Percentiles rank a stretch among this genome's conserved stretches.
Evolutionary conservation across 2,329 filamentous ascomycete species (phyloP).

Genomic region (Diaporthe helianthi): DNA sequence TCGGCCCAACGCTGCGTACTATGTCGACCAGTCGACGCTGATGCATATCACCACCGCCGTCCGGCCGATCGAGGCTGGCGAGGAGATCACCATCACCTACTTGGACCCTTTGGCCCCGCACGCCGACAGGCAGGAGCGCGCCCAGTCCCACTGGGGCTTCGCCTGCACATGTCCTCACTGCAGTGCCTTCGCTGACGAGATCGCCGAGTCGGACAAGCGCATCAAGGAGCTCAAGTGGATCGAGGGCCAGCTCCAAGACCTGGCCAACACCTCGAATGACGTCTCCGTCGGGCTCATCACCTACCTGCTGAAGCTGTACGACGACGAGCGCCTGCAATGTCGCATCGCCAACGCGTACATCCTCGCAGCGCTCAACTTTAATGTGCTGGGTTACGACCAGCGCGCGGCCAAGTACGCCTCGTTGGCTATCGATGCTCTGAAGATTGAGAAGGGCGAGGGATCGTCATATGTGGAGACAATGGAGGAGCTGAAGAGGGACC

Average conservation of each 20-base stretch:
- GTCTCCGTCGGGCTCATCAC: slow-evolving; percentile 42
- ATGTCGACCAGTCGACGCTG: slow-evolving; percentile 44
- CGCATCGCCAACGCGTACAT: slow-evolving; percentile 47
- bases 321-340: slow-evolving; percentile 43
- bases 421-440: slow-evolving; percentile 43
- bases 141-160: slow-evolving; percentile 46
- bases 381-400: slow-evolving; percentile 45
- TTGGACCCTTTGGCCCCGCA: slow-evolving; percentile 41
- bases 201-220: slow-evolving; percentile 43
- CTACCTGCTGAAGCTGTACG: slow-evolving; percentile 43
- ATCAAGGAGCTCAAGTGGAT: slow-evolving; percentile 42
- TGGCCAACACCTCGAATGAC: slow-evolving; percentile 33
- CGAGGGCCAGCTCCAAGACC: slow-evolving; percentile 39
- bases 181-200: slow-evolving; percentile 33
- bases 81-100: slow-evolving; percentile 49
- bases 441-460: slow-evolving; percentile 43
- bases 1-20: slow-evolving; percentile 47
- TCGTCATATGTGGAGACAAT: slow-evolving; percentile 43
- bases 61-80: slow-evolving; percentile 45
- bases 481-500: slow-evolving; percentile 43
- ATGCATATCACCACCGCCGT: slow-evolving; percentile 48
- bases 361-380: slow-evolving; percentile 48
- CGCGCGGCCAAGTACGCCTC: slow-evolving; percentile 43
- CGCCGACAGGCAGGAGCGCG: slow-evolving; percentile 42
- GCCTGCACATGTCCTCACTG: slow-evolving; percentile 46